A percentile compares a stretch with the other conserved stretches of the same genome.
Evolutionary conservation across 1,139 yeast species (phyloP).

Genomic region (Protomyces inundatus): DNA sequence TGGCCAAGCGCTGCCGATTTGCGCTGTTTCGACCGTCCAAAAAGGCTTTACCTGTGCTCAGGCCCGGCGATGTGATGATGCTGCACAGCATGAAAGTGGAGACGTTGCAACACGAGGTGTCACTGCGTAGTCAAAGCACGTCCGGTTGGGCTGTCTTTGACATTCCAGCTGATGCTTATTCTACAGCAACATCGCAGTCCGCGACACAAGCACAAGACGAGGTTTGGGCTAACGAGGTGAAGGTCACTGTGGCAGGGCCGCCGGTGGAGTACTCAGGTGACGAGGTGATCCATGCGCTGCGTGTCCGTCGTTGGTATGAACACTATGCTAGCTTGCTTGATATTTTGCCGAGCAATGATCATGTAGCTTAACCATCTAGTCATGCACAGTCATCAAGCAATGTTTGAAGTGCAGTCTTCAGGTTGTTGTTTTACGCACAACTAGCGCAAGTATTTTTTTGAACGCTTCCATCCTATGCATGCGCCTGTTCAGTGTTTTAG

Average conservation of each 20-base stretch:
- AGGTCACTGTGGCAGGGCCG: background rate
- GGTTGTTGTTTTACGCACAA: no score
- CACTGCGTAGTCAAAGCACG: conserved; percentile 1
- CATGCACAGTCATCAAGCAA: no score
- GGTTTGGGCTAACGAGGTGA: background rate
- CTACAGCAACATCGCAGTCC: background rate
- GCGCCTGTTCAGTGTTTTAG: no score
- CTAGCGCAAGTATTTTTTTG: no score
- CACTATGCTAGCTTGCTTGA: background rate
- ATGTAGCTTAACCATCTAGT: no score
- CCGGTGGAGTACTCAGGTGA: conserved; percentile 13
- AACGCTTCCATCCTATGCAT: no score
- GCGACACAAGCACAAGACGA: background rate
- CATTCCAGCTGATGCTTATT: background rate
- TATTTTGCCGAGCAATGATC: background rate
- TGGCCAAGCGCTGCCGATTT: background rate
- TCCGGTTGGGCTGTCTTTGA: conserved; percentile 12
- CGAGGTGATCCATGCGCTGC: conserved; percentile 4
- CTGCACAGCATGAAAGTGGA: conserved; percentile 5
- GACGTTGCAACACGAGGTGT: background rate
- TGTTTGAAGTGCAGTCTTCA: no score
- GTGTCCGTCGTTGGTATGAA: conserved; percentile 2
- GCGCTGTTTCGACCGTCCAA: conserved; percentile 12
- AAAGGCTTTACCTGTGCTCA: background rate
- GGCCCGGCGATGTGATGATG: background rate